Evolutionary conservation across 768 basidiomycete genomes (phyloP), one percentile per base, ranked within the genome.

Genomic region (Phaeolepiota aurea): DNA sequence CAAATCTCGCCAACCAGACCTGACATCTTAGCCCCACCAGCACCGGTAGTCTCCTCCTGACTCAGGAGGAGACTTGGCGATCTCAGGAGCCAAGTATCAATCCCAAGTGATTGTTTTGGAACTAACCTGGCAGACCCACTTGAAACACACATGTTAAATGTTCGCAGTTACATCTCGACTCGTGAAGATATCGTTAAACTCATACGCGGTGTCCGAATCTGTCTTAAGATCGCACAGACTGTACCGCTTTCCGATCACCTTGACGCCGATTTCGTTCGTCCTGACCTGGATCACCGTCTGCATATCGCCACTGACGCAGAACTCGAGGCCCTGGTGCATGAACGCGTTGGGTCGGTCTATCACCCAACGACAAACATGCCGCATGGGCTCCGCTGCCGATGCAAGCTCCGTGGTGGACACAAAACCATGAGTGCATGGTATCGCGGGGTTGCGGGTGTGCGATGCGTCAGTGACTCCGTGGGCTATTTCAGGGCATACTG

Each of bases 381-480:
- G 65, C 18, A 74, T 75, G 72, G 66, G 63, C 2, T 65, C 67
- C 4, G 40, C 44, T 13, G 58, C 62, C 32, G 50, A 68, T 22
- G 61, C 9, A 31, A 14, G 56, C 14, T 69, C 69, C 5, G 65
- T 69, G 2, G 64, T 68, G 13, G 64, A 68, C 45, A 44, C 53
- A 9, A 48, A 57, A 19, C 51, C 69, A 43, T 54, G 54, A 41
- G 67, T 71, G 13, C 61, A 65, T 47, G 69, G 69, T 7, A 44
- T 74, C 5, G 48, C 62, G 16, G 65, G 66, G 1, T 46, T 74
- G 44, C 55, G 69, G 28, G 63, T 72, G 12, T 72, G 68, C 36
- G 72, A 74, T 54, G 71, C 70, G 14, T 70, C 69, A 25, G 57
- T 69, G 4, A 72, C 69, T 49, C 71, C 71, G 5, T 57, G 42